Evolutionary conservation across 2,329 filamentous ascomycete genomes (phyloP), one percentile per base, ranked within the genome.

Genomic region (Ascochyta lentis): DNA sequence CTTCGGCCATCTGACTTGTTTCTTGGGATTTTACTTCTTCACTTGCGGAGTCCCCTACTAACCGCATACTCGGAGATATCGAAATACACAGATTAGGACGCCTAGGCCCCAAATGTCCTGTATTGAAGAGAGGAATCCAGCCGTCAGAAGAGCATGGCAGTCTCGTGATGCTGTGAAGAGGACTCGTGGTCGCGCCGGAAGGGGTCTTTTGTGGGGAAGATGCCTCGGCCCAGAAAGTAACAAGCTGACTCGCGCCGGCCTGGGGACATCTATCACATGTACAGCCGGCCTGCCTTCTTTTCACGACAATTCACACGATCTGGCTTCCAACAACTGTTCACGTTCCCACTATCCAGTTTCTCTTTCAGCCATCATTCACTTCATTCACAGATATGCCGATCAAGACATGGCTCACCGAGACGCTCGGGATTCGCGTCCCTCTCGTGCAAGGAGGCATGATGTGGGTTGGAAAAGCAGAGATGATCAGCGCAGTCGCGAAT

Each of bases 381-480:
- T 13, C 40, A 41, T 42, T 35, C 43, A 34, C 40, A 51, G 59
- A 40, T 29, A 68, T 68, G 67, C 60, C 63, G n/a, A 62, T 70
- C 60, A 66, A 68, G 40, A 70, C 67, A 51, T 68, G 66, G 66
- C 61, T 70, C 34, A 70, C 64, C 8, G 61, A 66, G 26, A 65
- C 49, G 3, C 51, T 68, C 10, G 65, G 65, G 15, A 61, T 68
- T 33, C 63, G 61, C 8, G 47, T 68, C 19, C 67, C 67, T 19
- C 42, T 70, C 10, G 67, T 70, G 7, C 67, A 70, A 56, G 67
- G 67, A 46, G 67, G 66, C 37, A 83, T 84, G 81, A 81, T 83
- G 79, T 84, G 81, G 81, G 81, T 83, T 45, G 81, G 81, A 61
- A 81, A 80, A 52, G 81, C 81, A 39, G 81, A 83, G 63, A 76